These are phyloP conservation scores for Setomelanomma holmii DNA, from an alignment of 2,329 filamentous ascomycete genomes.

Conservation along the genomic window DNA sequence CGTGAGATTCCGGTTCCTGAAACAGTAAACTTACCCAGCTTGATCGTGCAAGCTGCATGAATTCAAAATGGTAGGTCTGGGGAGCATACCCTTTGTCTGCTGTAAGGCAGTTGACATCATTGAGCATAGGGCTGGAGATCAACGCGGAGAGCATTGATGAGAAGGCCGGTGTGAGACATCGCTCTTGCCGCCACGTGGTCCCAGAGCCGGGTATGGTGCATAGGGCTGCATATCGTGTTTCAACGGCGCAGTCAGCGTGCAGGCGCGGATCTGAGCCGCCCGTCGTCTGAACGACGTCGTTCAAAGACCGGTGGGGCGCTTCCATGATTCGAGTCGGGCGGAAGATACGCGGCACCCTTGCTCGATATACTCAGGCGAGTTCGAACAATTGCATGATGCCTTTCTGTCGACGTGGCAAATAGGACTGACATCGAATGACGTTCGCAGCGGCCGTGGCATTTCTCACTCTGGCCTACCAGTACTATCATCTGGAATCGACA, in stretches of 20 bases:
- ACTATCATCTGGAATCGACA: no score
- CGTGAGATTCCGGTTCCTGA: constrained; percentile 29
- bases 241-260: constrained; percentile 37
- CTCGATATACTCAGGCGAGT: background rate
- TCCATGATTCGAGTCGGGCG: background rate
- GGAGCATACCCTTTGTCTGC: no score
- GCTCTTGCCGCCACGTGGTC: constrained; percentile 35
- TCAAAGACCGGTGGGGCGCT: constrained; percentile 8
- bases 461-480: no score
- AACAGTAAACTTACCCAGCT: constrained; percentile 20
- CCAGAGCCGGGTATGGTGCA: constrained; percentile 36
- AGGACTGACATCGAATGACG: background rate
- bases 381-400: background rate
- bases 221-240: constrained; percentile 41
- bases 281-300: constrained; percentile 10
- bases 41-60: no score
- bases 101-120: constrained; percentile 9
- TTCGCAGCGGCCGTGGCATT: no score
- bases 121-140: constrained; percentile 5
- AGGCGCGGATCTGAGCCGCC: constrained; percentile 15
- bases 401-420: background rate
- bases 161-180: constrained; percentile 34
- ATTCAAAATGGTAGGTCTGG: no score
- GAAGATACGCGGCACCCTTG: background rate
- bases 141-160: constrained; percentile 5